Evolutionary conservation across 352 stramenopile species (phyloP), one percentile per base, ranked within the genome.

Genomic region (Thalassiosira hispida): DNA sequence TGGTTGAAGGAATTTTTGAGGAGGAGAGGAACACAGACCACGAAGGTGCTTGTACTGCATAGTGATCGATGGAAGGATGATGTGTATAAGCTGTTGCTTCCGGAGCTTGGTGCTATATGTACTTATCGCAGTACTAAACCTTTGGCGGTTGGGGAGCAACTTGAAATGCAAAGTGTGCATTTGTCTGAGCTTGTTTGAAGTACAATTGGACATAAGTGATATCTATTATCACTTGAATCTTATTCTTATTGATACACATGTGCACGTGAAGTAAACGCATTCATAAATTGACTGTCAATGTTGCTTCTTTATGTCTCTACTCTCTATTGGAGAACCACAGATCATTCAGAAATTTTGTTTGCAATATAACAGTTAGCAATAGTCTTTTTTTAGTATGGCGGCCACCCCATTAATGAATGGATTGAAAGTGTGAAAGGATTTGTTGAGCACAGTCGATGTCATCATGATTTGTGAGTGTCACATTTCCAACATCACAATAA

Each of bases 401-500:
- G n/a, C 72, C 72, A 18, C 27, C 62, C 11, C 47, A 16, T 63
- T 63, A 80, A 52, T 40, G 29, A 0, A 80, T 67, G 1, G 53
- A 27, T 0, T 31, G 44, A 49, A 80, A 80, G 16, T 67, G 44
- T 0, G 9, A 20, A 27, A 80, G 42, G 16, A 80, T 61, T 40
- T 60, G 14, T 44, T 33, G 20, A 42, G 62, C 62, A 31, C 65
- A 52, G 35, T 73, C 20, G 31, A 3, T 8, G 3, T 29, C 57
- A 31, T 16, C n/a, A 44, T 53, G 16, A 29, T 66, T 22, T 29
- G 20, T 42, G 56, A 49, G 9, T 49, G 9, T 2, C 40, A 46
- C 73, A 73, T 66, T 31, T 35, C 61, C 55, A 81, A 27, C 1
- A 75, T 22, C 35, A 67, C 56, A 12, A 76, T 61, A 40, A 76